Percentiles rank a stretch among this genome's conserved stretches.
Evolutionary conservation across 2,329 filamentous ascomycete species (phyloP).

Genomic region (Leptographium wingfieldii): DNA sequence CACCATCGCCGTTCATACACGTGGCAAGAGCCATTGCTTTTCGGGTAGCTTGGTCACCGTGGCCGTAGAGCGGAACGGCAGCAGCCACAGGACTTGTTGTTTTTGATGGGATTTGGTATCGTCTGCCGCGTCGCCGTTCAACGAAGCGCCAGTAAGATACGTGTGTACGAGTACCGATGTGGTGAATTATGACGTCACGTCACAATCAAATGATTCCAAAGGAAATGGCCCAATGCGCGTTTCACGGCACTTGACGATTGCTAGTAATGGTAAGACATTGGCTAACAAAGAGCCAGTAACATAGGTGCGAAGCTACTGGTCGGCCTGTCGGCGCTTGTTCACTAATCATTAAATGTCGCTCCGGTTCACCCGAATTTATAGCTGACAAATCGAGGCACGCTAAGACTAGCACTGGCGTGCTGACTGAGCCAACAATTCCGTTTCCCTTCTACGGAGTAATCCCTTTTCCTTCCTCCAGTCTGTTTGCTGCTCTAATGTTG

Average conservation of each 20-base stretch:
- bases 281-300: background rate
- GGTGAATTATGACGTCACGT: too few relatives aligned
- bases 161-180: too few relatives aligned
- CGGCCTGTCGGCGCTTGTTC: background rate
- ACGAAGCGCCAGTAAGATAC: too few relatives aligned
- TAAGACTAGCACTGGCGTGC: background rate
- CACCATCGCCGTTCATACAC: too few relatives aligned
- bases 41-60: too few relatives aligned
- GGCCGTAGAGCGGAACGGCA: too few relatives aligned
- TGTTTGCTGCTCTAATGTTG: background rate
- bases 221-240: background rate
- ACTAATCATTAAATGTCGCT: background rate
- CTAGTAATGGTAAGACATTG: background rate
- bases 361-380: background rate
- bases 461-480: background rate
- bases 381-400: background rate
- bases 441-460: background rate
- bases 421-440: background rate
- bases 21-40: too few relatives aligned
- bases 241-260: background rate
- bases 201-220: background rate
- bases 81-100: too few relatives aligned
- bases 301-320: background rate
- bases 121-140: too few relatives aligned
- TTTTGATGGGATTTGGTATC: too few relatives aligned